Base-by-base conservation (phyloP, 345 rosid species). In the Sisymbrium altissimum region DNA sequence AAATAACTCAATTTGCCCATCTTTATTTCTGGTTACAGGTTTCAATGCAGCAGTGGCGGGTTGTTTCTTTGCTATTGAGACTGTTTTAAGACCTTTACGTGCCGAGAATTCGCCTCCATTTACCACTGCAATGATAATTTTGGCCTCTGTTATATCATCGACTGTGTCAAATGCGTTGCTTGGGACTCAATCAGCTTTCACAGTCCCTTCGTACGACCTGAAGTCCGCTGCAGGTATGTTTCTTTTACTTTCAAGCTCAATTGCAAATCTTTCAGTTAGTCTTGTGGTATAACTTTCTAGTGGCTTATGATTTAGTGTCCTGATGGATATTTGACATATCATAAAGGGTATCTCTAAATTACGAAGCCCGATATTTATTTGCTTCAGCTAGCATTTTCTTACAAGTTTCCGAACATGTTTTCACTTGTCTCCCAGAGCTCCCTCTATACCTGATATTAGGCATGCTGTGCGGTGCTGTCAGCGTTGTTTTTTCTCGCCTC, bases 21-120 rank as follows among this genome's bases (percentile, higher is more conserved):
- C 52, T 6, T 59, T 25, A 7, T 60, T 53, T 29, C 44, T 58
- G 45, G 18, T 67, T 73, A 41, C 79, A 95, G 99, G 97, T 81
- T 95, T 95, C 79, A 95, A 90, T 87, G 99, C 97, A 57, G 96
- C 97, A 29, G 97, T 95, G 9, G 99, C 99, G 25, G 97, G 99
- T 73, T 95, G 97, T 74, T 92, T 95, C 83, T 92, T 95, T 85
- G 97, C 99, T 15, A 92, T 92, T 19, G 99, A 95, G 81, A 95
- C 97, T 11, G 97, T 95, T 44, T 81, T 95, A 62, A 86, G 99
- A 77, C 99, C 99, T 64, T 89, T 35, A 56, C 40, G 49, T 61
- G 97, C 97, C 36, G 99, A 95, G 79, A 95, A 92, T 77, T 92
- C 99, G 3, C 97, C 97, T 81, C 99, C 99, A 40, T 88, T 92